Evolutionary conservation across 2,329 filamentous ascomycete genomes (phyloP), one percentile per base, ranked within the genome.

Genomic region (Dothiorella sarmentorum): DNA sequence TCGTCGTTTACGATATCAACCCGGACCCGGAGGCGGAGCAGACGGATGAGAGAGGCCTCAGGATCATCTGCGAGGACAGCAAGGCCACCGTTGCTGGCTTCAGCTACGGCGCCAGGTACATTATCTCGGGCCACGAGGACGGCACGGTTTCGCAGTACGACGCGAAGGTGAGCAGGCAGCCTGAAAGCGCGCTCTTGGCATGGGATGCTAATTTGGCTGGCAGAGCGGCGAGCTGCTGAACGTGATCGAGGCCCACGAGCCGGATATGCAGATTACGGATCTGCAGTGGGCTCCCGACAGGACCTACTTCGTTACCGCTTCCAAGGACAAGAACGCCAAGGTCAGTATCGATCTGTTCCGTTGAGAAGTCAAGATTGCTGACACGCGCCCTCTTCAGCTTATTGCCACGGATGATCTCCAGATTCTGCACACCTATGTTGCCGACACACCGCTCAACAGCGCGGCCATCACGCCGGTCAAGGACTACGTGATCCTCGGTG

Each of bases 41-140:
- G 82, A 85, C 81, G 66, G 85, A 91, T 68, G 92, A 97, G 80
- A 89, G 87, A 70, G 81, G 78, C 64, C 76, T 97, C 73, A 89
- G 86, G 67, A 99, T 99, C 68, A 90, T 94, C 60, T 96, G 92
- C 76, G 89, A 79, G 55, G 78, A 95, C 71, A 94, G 89, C 83
- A 97, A 97, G 82, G 92, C 94, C 61, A 97, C 93, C 31, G 94
- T 97, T 63, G 94, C 94, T 59, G 94, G 92, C 65, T 99, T 93
- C 89, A 95, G 91, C 78, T 96, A 92, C 78, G 76, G 96, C 68
- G 87, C 84, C 75, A 92, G 93, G 78, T 97, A 92, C 81, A 99
- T 99, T 77, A 95, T 99, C 73, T 90, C 93, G 60, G 92, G 92
- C 65, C 94, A 99, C 79, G 94, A 97, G 77, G 93, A 99, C 75